phyloP scores from a whole-genome alignment of 2,329 filamentous ascomycete species.

The Colletotrichum horii region DNA sequence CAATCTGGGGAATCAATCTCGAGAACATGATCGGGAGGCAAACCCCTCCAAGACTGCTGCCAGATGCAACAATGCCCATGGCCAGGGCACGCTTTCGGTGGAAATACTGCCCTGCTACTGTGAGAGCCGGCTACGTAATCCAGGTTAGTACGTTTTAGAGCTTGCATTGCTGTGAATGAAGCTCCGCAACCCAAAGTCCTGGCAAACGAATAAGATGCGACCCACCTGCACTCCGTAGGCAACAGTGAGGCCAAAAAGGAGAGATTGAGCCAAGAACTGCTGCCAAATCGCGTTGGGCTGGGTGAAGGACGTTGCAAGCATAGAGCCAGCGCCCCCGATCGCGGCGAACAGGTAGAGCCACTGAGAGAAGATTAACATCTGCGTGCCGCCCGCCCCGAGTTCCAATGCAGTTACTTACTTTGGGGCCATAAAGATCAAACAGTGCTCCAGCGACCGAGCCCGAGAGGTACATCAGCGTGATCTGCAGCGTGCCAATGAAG shows the following conservation, averaged over 20 bases:
- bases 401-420: neutral
- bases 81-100: constrained; percentile 51
- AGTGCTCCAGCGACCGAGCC: constrained; percentile 45
- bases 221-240: constrained; percentile 8
- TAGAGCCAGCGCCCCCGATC: constrained; percentile 4
- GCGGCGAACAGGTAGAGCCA: constrained; percentile 14
- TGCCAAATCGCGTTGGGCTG: constrained; percentile 35
- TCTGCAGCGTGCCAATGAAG: constrained; percentile 49
- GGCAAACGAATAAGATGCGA: neutral
- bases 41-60: constrained; percentile 58
- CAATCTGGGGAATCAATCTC: constrained; percentile 53
- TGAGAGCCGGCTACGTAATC: neutral
- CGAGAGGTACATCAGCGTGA: constrained; percentile 42
- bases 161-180: neutral
- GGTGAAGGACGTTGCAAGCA: constrained; percentile 13
- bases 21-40: constrained; percentile 67
- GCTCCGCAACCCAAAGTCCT: neutral
- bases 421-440: constrained; percentile 35
- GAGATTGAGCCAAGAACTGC: constrained; percentile 39
- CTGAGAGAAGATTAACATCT: neutral
- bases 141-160: neutral
- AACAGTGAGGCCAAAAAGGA: constrained; percentile 24
- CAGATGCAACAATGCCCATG: constrained; percentile 57
- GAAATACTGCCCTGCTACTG: constrained; percentile 41
- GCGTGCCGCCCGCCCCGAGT: neutral